Percentiles rank a stretch among this genome's conserved stretches.
These are phyloP conservation scores for Saturnispora zaruensis DNA, from an alignment of 805 yeast species.

Conservation along the genomic window DNA sequence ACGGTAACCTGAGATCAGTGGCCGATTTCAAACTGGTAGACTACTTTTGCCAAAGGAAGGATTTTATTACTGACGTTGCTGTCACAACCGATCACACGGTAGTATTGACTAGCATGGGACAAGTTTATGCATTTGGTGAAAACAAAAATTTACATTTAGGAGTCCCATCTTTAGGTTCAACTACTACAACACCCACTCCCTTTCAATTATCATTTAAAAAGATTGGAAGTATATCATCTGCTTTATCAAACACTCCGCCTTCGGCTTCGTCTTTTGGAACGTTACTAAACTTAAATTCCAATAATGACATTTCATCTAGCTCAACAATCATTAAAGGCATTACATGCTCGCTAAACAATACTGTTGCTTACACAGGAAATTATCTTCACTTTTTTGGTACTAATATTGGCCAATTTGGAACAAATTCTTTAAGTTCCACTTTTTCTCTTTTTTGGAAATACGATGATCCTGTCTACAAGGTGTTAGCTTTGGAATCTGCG, in stretches of 20 bases:
- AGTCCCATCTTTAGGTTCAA: conserved; percentile 1
- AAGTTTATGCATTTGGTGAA: conserved; percentile 70
- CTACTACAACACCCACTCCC: neutral
- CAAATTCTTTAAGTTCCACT: conserved; percentile 6
- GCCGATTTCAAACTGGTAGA: conserved; percentile 4
- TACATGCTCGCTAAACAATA: conserved; percentile 59
- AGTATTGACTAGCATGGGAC: conserved; percentile 42
- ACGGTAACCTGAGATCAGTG: neutral
- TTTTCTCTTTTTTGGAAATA: conserved; percentile 36
- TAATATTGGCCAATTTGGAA: conserved; percentile 78
- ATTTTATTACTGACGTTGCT: conserved; percentile 32
- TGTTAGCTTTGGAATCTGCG: conserved; percentile 56
- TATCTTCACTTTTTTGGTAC: conserved; percentile 64
- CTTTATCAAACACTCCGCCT: conserved; percentile 13
- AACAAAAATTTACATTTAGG: conserved; percentile 41
- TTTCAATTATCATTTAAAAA: neutral
- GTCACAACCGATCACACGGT: conserved; percentile 63
- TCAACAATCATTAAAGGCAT: conserved; percentile 32
- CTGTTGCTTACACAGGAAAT: conserved; percentile 45
- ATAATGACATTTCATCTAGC: neutral
- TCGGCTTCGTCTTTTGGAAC: conserved; percentile 14
- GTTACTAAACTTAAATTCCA: neutral
- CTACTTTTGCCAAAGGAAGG: conserved; percentile 14
- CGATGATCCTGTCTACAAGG: conserved; percentile 43
- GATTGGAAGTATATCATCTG: conserved; percentile 15